Conservation (phyloP, 179 eudicot species). For the Camellia oleifera region DNA sequence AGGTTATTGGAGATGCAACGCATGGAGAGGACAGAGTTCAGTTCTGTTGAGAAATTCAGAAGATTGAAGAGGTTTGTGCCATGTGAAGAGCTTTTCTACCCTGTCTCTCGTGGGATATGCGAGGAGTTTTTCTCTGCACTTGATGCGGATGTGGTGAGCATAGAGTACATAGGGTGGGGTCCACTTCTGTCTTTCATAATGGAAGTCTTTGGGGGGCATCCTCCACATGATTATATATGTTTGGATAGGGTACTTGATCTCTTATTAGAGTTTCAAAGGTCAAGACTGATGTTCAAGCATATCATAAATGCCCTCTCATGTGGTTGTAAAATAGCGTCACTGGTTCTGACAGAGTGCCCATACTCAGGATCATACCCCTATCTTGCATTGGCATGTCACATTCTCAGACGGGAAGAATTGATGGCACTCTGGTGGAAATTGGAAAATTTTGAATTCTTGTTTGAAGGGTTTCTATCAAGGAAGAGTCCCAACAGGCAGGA, state of each 20-base stretch:
- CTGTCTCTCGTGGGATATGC: conserved; percentile 76
- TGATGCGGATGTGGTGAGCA: conserved; percentile 43
- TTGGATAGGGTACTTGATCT: conserved; percentile 78
- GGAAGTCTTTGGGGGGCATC: conserved; percentile 58
- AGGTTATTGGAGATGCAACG: conserved; percentile 68
- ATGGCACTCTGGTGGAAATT: conserved; percentile 87
- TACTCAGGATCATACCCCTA: conserved; percentile 87
- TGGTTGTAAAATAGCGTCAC: conserved; percentile 69
- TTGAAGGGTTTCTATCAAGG: conserved; percentile 87
- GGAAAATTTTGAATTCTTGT: conserved; percentile 67
- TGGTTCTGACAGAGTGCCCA: conserved; percentile 79
- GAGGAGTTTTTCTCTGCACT: conserved; percentile 60
- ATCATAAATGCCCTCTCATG: conserved; percentile 69
- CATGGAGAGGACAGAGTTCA: conserved; percentile 49
- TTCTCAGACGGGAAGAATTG: conserved; percentile 72
- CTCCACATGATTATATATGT: conserved; percentile 72
- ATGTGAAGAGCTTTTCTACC: conserved; percentile 58
- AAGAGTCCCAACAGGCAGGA: conserved; percentile 84
- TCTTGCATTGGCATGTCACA: conserved; percentile 77
- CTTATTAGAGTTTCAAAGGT: conserved; percentile 52
- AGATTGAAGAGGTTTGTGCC: conserved; percentile 87
- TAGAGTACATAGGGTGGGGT: conserved; percentile 79
- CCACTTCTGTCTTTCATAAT: conserved; percentile 66
- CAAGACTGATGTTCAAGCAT: conserved; percentile 53
- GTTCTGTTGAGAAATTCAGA: conserved; percentile 71